Conservation (phyloP, 2,329 filamentous ascomycete genomes). For the Colletotrichum shisoi region DNA sequence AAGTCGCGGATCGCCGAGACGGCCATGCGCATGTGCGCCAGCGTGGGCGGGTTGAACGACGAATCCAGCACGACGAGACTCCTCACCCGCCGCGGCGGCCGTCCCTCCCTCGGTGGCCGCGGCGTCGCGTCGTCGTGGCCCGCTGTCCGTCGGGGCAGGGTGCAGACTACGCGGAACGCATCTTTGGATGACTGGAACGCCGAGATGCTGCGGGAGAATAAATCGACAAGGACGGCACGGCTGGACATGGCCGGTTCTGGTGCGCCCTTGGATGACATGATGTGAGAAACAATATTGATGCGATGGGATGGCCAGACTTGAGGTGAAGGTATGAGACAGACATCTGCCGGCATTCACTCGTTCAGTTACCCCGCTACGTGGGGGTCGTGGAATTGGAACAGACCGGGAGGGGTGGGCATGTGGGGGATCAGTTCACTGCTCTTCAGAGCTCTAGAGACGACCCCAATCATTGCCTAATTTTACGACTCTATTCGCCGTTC, state of each 20-base stretch:
- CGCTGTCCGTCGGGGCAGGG: constrained; percentile 44
- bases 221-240: constrained; percentile 48
- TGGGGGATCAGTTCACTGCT: constrained; percentile 1
- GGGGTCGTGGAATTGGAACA: constrained; percentile 16
- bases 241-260: constrained; percentile 31
- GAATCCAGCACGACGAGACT: constrained; percentile 69
- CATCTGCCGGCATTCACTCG: neutral
- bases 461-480: neutral
- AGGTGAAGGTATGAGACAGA: constrained; percentile 15
- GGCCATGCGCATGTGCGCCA: constrained; percentile 67
- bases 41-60: constrained; percentile 73
- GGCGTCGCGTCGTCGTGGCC: constrained; percentile 33
- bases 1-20: constrained; percentile 53
- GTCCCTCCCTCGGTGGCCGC: neutral
- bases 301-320: neutral
- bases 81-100: constrained; percentile 37
- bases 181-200: constrained; percentile 55
- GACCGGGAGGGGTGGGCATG: neutral
- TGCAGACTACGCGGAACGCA: constrained; percentile 57
- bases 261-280: neutral
- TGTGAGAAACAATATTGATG: neutral
- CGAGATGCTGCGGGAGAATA: constrained; percentile 56
- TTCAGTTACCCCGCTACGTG: constrained; percentile 37
- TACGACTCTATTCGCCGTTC: constrained; percentile 1
- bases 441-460: neutral